phyloP scores from a whole-genome alignment of 345 rosid species.

The Citropsis articulata region DNA sequence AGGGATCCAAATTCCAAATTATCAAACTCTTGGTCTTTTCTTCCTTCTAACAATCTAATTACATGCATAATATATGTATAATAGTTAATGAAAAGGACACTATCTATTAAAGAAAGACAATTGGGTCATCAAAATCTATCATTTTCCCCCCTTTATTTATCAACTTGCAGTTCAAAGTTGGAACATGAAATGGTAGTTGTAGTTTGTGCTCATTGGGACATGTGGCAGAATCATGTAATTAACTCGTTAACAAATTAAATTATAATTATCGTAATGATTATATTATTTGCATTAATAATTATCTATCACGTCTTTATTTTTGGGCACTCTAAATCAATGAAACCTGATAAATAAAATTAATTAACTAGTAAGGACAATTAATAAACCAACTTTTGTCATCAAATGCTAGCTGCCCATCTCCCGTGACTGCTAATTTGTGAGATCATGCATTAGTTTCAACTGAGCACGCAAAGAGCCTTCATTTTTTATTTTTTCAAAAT shows the following conservation, averaged over 20 bases:
- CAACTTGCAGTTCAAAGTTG: constrained; percentile 15
- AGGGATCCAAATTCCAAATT: no score
- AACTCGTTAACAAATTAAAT: neutral
- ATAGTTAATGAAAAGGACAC: neutral
- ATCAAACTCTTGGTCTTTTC: no score
- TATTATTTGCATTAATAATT: neutral
- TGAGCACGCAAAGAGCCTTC: neutral
- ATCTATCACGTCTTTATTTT: neutral
- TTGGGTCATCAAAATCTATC: neutral
- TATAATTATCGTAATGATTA: neutral
- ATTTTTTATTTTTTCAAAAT: no score
- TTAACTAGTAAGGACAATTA: neutral
- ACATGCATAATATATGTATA: neutral
- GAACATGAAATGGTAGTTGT: constrained; percentile 6
- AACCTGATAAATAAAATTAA: neutral
- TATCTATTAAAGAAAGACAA: neutral
- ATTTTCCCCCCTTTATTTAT: neutral
- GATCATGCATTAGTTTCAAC: neutral
- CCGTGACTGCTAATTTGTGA: neutral
- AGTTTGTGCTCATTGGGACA: neutral
- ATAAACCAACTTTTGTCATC: neutral
- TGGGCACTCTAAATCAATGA: neutral
- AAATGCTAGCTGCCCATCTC: neutral
- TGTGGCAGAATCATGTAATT: neutral
- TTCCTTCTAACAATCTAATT: neutral